Evolutionary conservation across 1,284 basidiomycete species (phyloP).

Genomic region (Melampsora americana): DNA sequence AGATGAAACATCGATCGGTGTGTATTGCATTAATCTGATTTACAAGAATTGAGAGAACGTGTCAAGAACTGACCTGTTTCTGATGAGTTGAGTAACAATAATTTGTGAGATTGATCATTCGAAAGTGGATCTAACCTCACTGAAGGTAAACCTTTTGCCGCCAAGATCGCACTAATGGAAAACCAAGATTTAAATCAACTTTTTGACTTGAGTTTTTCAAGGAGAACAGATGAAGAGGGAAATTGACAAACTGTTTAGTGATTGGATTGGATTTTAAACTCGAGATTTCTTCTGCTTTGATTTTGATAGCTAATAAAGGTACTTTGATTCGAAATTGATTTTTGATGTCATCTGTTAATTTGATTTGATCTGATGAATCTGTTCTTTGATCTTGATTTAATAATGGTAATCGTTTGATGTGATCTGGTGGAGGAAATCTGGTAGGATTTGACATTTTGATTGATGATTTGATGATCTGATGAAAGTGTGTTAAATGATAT

Average conservation of each 20-base stretch:
- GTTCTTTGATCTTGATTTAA: background rate
- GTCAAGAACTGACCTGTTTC: conserved; percentile 12
- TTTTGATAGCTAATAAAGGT: conserved; percentile 24
- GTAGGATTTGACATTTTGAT: background rate
- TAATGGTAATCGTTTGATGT: conserved; percentile 3
- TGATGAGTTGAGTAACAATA: conserved; percentile 32
- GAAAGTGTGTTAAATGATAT: background rate
- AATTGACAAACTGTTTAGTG: conserved; percentile 9
- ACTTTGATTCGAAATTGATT: conserved; percentile 11
- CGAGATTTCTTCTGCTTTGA: conserved; percentile 17
- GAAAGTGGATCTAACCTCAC: conserved; percentile 36
- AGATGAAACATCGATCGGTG: background rate
- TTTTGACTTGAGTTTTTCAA: background rate
- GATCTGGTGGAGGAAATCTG: conserved; percentile 14
- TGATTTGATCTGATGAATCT: background rate
- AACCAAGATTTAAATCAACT: background rate
- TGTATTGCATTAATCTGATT: background rate
- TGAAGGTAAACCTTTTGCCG: conserved; percentile 29
- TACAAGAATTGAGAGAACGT: background rate
- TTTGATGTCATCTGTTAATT: conserved; percentile 12
- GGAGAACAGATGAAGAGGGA: background rate
- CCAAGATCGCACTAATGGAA: conserved; percentile 7
- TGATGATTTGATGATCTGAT: background rate
- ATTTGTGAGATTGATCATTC: conserved; percentile 16
- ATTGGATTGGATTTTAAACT: conserved; percentile 21